Evolutionary conservation across 2,329 filamentous ascomycete species (phyloP).

Genomic region (Fusarium tuaranense): DNA sequence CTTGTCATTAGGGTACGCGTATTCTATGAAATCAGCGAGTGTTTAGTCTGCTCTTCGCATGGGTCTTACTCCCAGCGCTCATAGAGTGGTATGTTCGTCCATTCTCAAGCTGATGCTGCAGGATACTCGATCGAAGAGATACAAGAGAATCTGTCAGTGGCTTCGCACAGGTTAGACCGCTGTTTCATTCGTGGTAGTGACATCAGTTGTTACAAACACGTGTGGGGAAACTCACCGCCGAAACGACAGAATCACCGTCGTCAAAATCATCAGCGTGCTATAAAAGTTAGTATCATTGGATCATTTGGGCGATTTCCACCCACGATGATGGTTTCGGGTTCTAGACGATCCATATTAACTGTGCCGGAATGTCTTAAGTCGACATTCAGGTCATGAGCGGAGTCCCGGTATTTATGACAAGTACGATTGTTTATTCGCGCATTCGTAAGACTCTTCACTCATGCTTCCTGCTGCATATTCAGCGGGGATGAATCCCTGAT

Average conservation of each 20-base stretch:
- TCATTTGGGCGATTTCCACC: neutral
- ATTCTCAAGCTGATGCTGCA: conserved; percentile 8
- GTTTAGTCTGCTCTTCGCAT: neutral
- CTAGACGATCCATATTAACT: neutral
- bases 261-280: neutral
- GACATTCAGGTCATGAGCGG: neutral
- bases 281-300: neutral
- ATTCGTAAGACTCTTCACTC: neutral
- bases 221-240: neutral
- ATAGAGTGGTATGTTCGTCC: conserved; percentile 10
- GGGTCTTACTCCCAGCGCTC: conserved; percentile 7
- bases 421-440: neutral
- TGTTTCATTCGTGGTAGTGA: neutral
- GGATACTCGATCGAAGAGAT: conserved; percentile 11
- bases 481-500: neutral
- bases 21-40: neutral
- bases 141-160: conserved; percentile 5
- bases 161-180: neutral
- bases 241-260: neutral
- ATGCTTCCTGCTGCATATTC: neutral
- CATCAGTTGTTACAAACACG: neutral
- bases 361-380: neutral
- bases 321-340: neutral
- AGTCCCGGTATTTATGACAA: neutral
- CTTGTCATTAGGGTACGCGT: conserved; percentile 5